These are phyloP conservation scores for Echria macrotheca DNA, from an alignment of 495 filamentous ascomycete species.

Conservation along the genomic window DNA sequence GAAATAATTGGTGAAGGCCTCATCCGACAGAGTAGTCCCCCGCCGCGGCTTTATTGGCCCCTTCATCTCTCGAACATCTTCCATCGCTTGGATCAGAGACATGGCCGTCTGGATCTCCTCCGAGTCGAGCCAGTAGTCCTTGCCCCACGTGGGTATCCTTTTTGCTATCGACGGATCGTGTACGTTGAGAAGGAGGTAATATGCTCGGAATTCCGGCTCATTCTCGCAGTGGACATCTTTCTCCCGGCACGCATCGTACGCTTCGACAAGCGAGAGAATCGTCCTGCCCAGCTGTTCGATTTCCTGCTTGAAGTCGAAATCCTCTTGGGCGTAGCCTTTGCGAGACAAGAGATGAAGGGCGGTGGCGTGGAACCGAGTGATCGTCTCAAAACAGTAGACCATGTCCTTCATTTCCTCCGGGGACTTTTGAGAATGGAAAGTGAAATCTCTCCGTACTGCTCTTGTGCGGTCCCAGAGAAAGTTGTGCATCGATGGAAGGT, in stretches of 20 bases:
- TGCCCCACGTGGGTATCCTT: slow-evolving; percentile 70
- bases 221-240: slow-evolving; percentile 51
- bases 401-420: slow-evolving; percentile 57
- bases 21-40: slow-evolving; percentile 47
- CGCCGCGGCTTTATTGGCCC: slow-evolving; percentile 33
- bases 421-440: slow-evolving; percentile 67
- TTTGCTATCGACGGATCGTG: slow-evolving; percentile 70
- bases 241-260: slow-evolving; percentile 69
- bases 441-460: slow-evolving; percentile 89
- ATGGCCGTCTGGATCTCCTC: slow-evolving; percentile 43
- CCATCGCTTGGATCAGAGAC: slow-evolving; percentile 34
- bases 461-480: slow-evolving; percentile 94
- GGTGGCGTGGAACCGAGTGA: slow-evolving; percentile 85
- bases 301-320: slow-evolving; percentile 86
- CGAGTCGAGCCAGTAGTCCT: slow-evolving; percentile 63
- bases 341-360: slow-evolving; percentile 78
- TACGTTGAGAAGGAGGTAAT: slow-evolving; percentile 80
- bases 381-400: slow-evolving; percentile 80
- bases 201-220: slow-evolving; percentile 86
- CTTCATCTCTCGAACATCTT: slow-evolving; percentile 28
- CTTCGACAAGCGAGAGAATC: slow-evolving; percentile 78
- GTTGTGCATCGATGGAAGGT: slow-evolving; percentile 66
- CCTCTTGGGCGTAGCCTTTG: slow-evolving; percentile 54
- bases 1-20: slow-evolving; percentile 70
- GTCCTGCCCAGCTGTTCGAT: slow-evolving; percentile 87